Conservation (phyloP, 1,139 yeast genomes). For the Yamadazyma diddensiae region DNA sequence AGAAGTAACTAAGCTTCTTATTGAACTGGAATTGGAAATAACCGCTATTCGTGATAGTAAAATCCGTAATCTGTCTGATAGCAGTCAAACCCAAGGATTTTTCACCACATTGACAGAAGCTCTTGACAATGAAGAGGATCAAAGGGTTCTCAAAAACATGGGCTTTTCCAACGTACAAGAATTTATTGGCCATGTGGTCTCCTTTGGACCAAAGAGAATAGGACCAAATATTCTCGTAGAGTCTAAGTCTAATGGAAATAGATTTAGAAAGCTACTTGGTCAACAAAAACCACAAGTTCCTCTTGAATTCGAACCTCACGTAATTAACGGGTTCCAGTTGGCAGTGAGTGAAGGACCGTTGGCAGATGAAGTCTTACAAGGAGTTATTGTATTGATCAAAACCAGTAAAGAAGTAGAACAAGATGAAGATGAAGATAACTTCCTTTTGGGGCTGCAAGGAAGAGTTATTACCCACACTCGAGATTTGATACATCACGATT, state of each 20-base stretch:
- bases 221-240: slow-evolving; percentile 80
- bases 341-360: slow-evolving; percentile 86
- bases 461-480: slow-evolving; percentile 71
- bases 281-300: slow-evolving; percentile 15
- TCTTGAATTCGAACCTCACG: slow-evolving; percentile 60
- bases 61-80: slow-evolving; percentile 8
- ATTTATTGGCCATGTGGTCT: slow-evolving; percentile 47
- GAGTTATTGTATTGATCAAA: slow-evolving; percentile 57
- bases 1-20: slow-evolving; percentile 48
- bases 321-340: slow-evolving; percentile 81
- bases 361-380: slow-evolving; percentile 84
- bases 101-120: slow-evolving; percentile 31
- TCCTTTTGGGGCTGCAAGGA: slow-evolving; percentile 51
- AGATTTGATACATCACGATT: slow-evolving; percentile 66
- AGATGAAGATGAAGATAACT: slow-evolving; percentile 26
- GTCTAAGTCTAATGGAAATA: slow-evolving; percentile 27
- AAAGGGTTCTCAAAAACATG: slow-evolving; percentile 5
- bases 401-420: slow-evolving; percentile 24
- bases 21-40: slow-evolving; percentile 41
- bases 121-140: neutral
- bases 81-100: slow-evolving; percentile 10
- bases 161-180: slow-evolving; percentile 20
- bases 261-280: slow-evolving; percentile 31
- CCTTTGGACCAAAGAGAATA: slow-evolving; percentile 74
- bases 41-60: slow-evolving; percentile 19